These are phyloP conservation scores for Polytrichum commune DNA, from an alignment of 225 moss, liverwort and hornwort genomes.

Conservation along the genomic window DNA sequence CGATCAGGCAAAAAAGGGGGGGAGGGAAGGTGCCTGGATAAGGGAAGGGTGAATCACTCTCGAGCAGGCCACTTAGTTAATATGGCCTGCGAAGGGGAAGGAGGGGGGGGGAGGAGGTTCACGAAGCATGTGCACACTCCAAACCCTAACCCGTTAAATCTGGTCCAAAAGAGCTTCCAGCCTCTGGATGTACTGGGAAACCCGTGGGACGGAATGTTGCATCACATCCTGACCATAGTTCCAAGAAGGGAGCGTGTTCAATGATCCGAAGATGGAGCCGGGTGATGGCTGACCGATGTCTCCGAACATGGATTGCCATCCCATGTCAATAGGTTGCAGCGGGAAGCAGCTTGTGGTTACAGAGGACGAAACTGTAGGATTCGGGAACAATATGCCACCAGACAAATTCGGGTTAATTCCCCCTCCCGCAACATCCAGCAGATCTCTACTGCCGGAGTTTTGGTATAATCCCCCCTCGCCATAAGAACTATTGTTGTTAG, in stretches of 20 bases:
- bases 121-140: not conserved
- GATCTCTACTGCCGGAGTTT: not conserved
- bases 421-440: not conserved
- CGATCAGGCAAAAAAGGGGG: too few species aligned
- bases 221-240: conserved; percentile 3
- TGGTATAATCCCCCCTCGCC: too few species aligned
- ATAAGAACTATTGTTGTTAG: too few species aligned
- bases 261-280: conserved; percentile 11
- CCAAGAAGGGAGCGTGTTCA: not conserved
- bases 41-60: not conserved
- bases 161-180: conserved; percentile 35
- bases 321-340: conserved; percentile 4
- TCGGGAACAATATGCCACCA: conserved; percentile 4
- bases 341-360: not conserved
- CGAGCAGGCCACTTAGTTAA: not conserved
- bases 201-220: not conserved
- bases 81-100: not conserved
- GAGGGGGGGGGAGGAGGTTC: too few species aligned
- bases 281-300: conserved; percentile 13
- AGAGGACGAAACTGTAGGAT: not conserved
- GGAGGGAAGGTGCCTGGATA: too few species aligned
- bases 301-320: conserved; percentile 17
- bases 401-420: conserved; percentile 13
- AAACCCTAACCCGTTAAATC: conserved; percentile 7
- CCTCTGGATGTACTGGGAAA: conserved; percentile 35